phyloP scores from a whole-genome alignment of 306 rosid genomes.

The Oemleria cerasiformis region DNA sequence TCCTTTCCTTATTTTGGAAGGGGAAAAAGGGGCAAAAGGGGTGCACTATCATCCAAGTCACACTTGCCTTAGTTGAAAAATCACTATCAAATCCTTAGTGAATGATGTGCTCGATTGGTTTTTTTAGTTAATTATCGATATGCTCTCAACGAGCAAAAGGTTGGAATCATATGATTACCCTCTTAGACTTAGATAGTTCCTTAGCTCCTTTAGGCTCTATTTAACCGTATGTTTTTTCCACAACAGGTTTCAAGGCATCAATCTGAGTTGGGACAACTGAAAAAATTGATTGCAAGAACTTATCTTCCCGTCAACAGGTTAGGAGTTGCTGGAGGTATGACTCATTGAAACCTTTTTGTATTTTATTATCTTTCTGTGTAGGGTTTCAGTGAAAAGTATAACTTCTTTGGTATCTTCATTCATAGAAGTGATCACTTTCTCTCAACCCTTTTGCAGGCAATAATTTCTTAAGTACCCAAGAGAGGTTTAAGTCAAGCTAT shows the following conservation, averaged over 20 bases:
- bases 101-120: not conserved
- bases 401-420: slow-evolving; percentile 11
- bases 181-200: not conserved
- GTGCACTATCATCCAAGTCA: not conserved
- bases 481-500: slow-evolving; percentile 68
- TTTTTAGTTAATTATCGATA: not conserved
- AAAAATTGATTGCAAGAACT: slow-evolving; percentile 37
- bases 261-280: slow-evolving; percentile 37
- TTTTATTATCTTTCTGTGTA: not conserved
- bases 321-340: slow-evolving; percentile 48
- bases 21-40: not conserved
- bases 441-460: slow-evolving; percentile 44
- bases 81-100: not conserved
- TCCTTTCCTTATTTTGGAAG: not conserved
- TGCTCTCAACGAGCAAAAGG: not conserved
- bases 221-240: slow-evolving; percentile 21
- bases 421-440: slow-evolving; percentile 12
- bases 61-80: not conserved
- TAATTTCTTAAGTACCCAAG: slow-evolving; percentile 40
- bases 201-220: not conserved
- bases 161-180: not conserved
- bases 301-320: slow-evolving; percentile 34
- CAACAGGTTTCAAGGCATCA: slow-evolving; percentile 60
- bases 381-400: not conserved
- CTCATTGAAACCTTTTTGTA: not conserved